Percentiles rank a stretch among this genome's conserved stretches.
phyloP scores from a whole-genome alignment of 352 stramenopile species.

The Pythium brassicae region DNA sequence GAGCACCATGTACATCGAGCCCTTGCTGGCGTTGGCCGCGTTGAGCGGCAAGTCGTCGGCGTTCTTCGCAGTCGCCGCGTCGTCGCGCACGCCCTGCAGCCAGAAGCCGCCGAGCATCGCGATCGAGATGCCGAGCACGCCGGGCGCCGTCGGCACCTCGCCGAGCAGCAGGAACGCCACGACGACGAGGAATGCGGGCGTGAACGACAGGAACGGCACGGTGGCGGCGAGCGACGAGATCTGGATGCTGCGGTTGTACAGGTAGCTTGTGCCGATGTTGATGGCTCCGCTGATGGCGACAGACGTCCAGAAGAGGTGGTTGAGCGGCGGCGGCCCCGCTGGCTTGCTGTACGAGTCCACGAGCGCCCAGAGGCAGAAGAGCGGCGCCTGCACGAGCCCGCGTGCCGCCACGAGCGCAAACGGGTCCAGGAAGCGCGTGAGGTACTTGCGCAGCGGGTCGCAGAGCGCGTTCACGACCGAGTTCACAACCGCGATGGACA shows the following conservation, averaged over 20 bases:
- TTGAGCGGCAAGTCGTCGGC: conserved; percentile 46
- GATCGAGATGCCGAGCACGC: conserved; percentile 61
- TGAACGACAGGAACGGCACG: conserved; percentile 79
- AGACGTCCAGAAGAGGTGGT: conserved; percentile 79
- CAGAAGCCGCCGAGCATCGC: conserved; percentile 71
- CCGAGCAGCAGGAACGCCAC: conserved; percentile 73
- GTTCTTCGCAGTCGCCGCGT: conserved; percentile 25
- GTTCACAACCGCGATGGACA: conserved; percentile 77
- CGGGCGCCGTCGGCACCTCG: conserved; percentile 61
- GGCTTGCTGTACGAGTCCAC: conserved; percentile 52
- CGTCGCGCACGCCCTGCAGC: conserved; percentile 54
- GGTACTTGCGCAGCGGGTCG: conserved; percentile 80
- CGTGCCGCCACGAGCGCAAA: conserved; percentile 71
- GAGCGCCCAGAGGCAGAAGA: conserved; percentile 68
- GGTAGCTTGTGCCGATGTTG: conserved; percentile 80
- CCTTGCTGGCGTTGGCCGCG: conserved; percentile 56
- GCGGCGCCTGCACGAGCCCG: conserved; percentile 62
- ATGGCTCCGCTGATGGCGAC: conserved; percentile 68
- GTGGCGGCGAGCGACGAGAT: conserved; percentile 78
- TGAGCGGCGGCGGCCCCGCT: conserved; percentile 55
- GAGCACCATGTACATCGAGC: conserved; percentile 79
- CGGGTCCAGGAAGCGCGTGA: conserved; percentile 80
- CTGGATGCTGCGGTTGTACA: conserved; percentile 82
- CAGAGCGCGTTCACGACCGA: conserved; percentile 76
- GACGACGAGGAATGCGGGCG: conserved; percentile 67